A percentile compares a stretch with the other conserved stretches of the same genome.
phyloP scores from a whole-genome alignment of 1,284 basidiomycete species.

The Neonothopanus nambi region DNA sequence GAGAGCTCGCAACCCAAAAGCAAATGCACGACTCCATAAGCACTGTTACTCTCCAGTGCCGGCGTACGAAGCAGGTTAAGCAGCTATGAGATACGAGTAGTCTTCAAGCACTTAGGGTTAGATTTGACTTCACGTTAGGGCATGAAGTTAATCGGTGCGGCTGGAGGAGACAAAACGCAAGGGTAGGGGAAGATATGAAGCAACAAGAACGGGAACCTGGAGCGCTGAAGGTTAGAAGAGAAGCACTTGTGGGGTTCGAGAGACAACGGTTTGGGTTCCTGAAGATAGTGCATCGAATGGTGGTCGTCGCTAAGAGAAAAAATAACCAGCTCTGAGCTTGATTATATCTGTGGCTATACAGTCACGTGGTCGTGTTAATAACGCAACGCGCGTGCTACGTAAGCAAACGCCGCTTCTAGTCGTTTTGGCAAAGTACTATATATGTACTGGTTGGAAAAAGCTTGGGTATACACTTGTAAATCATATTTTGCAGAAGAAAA shows the following conservation, averaged over 20 bases:
- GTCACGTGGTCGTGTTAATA: too few relatives aligned
- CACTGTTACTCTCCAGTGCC: slow-evolving; percentile 4
- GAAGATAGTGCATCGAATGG: slow-evolving; percentile 6
- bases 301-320: not conserved
- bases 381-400: too few relatives aligned
- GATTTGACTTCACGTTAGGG: slow-evolving; percentile 15
- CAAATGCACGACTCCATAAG: slow-evolving; percentile 2
- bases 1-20: slow-evolving; percentile 1
- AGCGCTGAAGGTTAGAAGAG: slow-evolving; percentile 17
- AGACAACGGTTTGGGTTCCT: slow-evolving; percentile 5
- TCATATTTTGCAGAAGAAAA: too few relatives aligned
- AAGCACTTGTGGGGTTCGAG: slow-evolving; percentile 1
- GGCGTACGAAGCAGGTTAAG: not conserved
- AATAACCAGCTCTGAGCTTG: not conserved
- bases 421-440: slow-evolving; percentile 35
- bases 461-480: too few relatives aligned
- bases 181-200: slow-evolving; percentile 7
- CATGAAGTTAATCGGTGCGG: slow-evolving; percentile 19
- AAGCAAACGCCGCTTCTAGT: slow-evolving; percentile 25
- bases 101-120: slow-evolving; percentile 23
- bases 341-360: too few relatives aligned
- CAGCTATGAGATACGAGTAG: slow-evolving; percentile 5
- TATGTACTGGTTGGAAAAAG: too few relatives aligned
- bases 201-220: slow-evolving; percentile 16
- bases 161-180: slow-evolving; percentile 18